Conservation (phyloP, 2,329 filamentous ascomycete genomes). For the Drechslerella dactyloides region DNA sequence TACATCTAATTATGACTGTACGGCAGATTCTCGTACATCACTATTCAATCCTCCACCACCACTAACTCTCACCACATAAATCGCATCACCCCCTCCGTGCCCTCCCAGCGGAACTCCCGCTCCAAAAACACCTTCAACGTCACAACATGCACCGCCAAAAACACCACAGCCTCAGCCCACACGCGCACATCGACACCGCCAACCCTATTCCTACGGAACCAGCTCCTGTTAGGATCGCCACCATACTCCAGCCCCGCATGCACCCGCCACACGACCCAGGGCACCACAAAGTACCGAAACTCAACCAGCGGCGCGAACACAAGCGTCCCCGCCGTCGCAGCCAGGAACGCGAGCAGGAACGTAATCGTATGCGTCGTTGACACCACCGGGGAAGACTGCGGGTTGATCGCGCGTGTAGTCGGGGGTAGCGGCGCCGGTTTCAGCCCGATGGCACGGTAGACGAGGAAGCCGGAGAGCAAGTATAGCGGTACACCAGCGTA, state of each 20-base stretch:
- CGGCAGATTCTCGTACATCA: not conserved
- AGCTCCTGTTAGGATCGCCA: slow-evolving; percentile 6
- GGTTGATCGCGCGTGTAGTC: slow-evolving; percentile 51
- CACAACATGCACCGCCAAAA: slow-evolving; percentile 67
- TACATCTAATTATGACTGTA: not conserved
- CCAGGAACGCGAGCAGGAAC: slow-evolving; percentile 68
- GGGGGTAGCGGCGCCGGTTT: slow-evolving; percentile 35
- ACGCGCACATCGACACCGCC: slow-evolving; percentile 59
- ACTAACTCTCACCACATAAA: slow-evolving; percentile 74
- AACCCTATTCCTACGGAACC: slow-evolving; percentile 30
- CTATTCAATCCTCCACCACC: not conserved
- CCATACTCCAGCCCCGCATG: slow-evolving; percentile 62
- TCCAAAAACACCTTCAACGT: slow-evolving; percentile 76
- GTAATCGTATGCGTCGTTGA: slow-evolving; percentile 63
- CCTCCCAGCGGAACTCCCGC: slow-evolving; percentile 71
- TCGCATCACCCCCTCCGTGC: slow-evolving; percentile 68
- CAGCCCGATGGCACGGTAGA: slow-evolving; percentile 67
- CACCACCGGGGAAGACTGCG: slow-evolving; percentile 56
- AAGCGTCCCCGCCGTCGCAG: slow-evolving; percentile 76
- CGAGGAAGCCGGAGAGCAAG: slow-evolving; percentile 71
- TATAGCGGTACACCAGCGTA: slow-evolving; percentile 75
- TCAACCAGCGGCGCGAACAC: slow-evolving; percentile 91
- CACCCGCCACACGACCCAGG: slow-evolving; percentile 91
- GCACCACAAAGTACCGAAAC: slow-evolving; percentile 92
- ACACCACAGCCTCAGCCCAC: slow-evolving; percentile 73